A percentile compares a stretch with the other conserved stretches of the same genome.
Evolutionary conservation across 2,329 filamentous ascomycete species (phyloP).

Genomic region (Colletotrichum sansevieriae): DNA sequence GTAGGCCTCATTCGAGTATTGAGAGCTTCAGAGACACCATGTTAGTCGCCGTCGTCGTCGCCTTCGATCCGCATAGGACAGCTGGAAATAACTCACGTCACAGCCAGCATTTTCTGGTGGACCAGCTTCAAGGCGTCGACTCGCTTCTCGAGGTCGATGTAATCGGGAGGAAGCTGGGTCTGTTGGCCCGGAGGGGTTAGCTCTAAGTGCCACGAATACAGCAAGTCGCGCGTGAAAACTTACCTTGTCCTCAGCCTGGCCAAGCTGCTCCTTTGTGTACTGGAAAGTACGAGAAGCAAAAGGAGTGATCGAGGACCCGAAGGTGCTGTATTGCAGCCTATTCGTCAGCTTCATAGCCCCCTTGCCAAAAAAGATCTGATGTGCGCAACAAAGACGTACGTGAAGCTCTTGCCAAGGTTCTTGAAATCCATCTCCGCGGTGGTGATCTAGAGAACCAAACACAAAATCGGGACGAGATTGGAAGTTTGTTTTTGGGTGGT

Average conservation of each 20-base stretch:
- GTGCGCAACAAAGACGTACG: constrained; percentile 56
- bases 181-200: constrained; percentile 54
- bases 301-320: constrained; percentile 88
- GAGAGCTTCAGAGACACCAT: constrained; percentile 70
- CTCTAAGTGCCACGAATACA: background rate
- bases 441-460: background rate
- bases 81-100: constrained; percentile 77
- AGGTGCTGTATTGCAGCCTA: constrained; percentile 57
- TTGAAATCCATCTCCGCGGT: constrained; percentile 68
- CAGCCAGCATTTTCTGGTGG: constrained; percentile 95
- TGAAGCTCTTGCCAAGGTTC: constrained; percentile 68
- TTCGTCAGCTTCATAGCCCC: constrained; percentile 34
- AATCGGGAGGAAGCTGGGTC: constrained; percentile 97
- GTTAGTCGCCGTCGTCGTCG: constrained; percentile 43
- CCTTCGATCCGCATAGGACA: background rate
- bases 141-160: constrained; percentile 98
- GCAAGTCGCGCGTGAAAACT: constrained; percentile 31
- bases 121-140: constrained; percentile 97
- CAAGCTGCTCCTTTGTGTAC: constrained; percentile 97
- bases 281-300: constrained; percentile 96
- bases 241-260: constrained; percentile 94
- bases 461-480: background rate
- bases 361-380: constrained; percentile 23
- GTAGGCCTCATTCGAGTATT: constrained; percentile 89
- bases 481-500: background rate